Evolutionary conservation across 768 basidiomycete genomes (phyloP).

Genomic region (Panaeolus papilionaceus): DNA sequence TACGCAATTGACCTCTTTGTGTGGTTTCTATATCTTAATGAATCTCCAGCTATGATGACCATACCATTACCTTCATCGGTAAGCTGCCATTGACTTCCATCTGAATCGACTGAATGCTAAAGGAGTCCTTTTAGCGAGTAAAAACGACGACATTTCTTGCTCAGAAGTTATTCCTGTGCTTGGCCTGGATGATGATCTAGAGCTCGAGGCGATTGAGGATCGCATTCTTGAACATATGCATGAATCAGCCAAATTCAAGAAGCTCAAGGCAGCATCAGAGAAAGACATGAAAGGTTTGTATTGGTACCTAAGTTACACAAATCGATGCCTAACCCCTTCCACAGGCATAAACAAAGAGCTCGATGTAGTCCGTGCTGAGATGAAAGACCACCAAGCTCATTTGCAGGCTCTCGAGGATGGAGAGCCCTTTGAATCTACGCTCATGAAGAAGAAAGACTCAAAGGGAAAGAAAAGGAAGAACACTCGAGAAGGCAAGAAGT

Average conservation of each 20-base stretch:
- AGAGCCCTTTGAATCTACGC: conserved; percentile 46
- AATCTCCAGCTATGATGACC: conserved; percentile 54
- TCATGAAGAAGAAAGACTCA: conserved; percentile 36
- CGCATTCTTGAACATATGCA: conserved; percentile 43
- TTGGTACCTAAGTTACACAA: neutral
- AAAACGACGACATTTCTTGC: conserved; percentile 69
- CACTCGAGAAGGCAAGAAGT: conserved; percentile 41
- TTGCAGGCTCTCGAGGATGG: conserved; percentile 53
- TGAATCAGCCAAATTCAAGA: conserved; percentile 46
- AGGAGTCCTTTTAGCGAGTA: conserved; percentile 47
- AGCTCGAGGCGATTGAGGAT: conserved; percentile 55
- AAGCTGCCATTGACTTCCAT: conserved; percentile 18
- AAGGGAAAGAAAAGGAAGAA: conserved; percentile 59
- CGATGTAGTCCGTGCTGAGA: conserved; percentile 40
- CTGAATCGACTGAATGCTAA: neutral
- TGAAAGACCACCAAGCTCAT: conserved; percentile 50
- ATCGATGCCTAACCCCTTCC: conserved; percentile 10
- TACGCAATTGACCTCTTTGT: conserved; percentile 35
- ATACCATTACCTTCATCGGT: conserved; percentile 69
- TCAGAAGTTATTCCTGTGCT: conserved; percentile 61
- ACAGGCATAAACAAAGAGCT: conserved; percentile 49
- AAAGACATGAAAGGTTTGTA: conserved; percentile 47
- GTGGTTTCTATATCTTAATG: conserved; percentile 7
- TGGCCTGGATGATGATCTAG: conserved; percentile 56
- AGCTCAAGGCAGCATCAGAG: conserved; percentile 46